A percentile compares a stretch with the other conserved stretches of the same genome.
phyloP scores from a whole-genome alignment of 2,329 filamentous ascomycete genomes.

The Blastomyces silverae region DNA sequence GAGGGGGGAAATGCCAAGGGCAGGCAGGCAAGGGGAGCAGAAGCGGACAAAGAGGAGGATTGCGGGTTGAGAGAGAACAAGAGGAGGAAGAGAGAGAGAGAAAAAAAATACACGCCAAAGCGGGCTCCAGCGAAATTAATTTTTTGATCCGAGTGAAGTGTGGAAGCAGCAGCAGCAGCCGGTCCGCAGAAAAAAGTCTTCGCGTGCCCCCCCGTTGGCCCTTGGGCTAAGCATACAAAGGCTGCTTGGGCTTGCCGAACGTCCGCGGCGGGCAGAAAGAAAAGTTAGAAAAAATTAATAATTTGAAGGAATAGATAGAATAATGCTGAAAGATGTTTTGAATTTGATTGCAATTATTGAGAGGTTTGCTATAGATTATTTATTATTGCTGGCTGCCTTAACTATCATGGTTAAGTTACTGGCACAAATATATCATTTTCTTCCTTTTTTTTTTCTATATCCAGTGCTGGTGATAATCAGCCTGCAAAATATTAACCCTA shows the following conservation, averaged over 20 bases:
- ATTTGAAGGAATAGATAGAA: neutral
- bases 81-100: neutral
- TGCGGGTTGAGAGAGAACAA: neutral
- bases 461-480: too few species aligned
- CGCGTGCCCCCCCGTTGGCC: neutral
- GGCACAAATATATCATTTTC: too few species aligned
- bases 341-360: neutral
- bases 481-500: too few species aligned
- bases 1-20: neutral
- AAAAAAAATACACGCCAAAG: neutral
- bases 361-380: too few species aligned
- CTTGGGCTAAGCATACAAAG: neutral
- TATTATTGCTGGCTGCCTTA: too few species aligned
- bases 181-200: neutral
- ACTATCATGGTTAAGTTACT: too few species aligned
- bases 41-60: neutral
- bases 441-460: too few species aligned
- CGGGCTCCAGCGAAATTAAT: neutral
- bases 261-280: constrained; percentile 9
- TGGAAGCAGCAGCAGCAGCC: neutral
- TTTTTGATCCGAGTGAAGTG: neutral
- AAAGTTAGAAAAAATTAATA: neutral
- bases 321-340: too few species aligned
- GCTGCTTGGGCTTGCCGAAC: constrained; percentile 9
- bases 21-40: neutral